Base-by-base conservation (phyloP, 1,284 basidiomycete genomes). In the Kalmanozyma brasiliensis region DNA sequence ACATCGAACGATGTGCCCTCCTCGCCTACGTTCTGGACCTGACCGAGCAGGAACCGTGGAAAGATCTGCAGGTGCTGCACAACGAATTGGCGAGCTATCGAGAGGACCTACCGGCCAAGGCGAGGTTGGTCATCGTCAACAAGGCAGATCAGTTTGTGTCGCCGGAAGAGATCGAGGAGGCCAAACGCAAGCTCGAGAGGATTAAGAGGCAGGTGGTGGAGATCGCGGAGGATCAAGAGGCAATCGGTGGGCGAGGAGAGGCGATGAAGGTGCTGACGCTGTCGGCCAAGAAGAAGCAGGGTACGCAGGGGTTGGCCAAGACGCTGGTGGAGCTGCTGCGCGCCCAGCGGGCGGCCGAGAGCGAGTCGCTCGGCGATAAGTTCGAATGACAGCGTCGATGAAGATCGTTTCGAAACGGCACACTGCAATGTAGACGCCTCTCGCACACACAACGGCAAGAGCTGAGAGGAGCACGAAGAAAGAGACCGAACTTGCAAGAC, bases 11-110 rank as follows among this genome's bases (percentile, higher is more conserved):
- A 3, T 94, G 93, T 8, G 88, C 90, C 29, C 90, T 92, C 5
- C 87, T 98, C 3, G 91, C 90, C 0, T 97, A 95, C 79, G 94
- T 98, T 33, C 89, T 99, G 26, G 95, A 98, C 81, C 85, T 98
- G 2, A 89, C 90, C 0, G 85, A 84, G 0, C 51, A 74, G 1
- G 44, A 59, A 16, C 77, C 77, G 1, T 90, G 89, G 86, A 86
- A 89, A 16, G 92, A 94, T 58, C 85, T 97, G 17, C 76, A 83
- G 4, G 86, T 90, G 7, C 85, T 98, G 4, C 86, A 86, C 33
- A 87, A 89, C 24, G 94, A 98, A 83, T 85, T 96, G 24, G 92
- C 96, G 77, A 88, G 87, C 58, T 94, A 96, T 44, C 47, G 91
- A 78, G 83, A 86, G 2, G 92, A 91, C 1, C 88, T 97, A 84